phyloP scores from a whole-genome alignment of 495 filamentous ascomycete species.

The Pseudotulostoma volvatum region DNA sequence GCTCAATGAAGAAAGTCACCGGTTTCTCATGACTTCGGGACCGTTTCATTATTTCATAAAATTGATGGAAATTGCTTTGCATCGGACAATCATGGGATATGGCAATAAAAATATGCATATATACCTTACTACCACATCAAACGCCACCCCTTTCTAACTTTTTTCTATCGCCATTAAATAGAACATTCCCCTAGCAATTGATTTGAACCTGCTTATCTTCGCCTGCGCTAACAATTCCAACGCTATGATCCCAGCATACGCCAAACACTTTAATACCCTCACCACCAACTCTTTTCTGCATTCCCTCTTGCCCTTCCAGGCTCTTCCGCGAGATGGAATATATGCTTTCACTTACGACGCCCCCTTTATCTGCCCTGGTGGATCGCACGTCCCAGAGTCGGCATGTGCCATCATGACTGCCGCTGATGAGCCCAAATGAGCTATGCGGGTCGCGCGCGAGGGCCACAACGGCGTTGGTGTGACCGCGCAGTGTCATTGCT shows the following conservation, averaged over 20 bases:
- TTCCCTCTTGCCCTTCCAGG: conserved; percentile 33
- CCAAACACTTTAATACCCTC: conserved; percentile 83
- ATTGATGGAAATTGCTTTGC: too few species aligned
- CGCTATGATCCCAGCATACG: conserved; percentile 65
- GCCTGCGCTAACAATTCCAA: conserved; percentile 81
- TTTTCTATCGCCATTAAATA: conserved; percentile 1
- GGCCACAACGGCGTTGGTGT: conserved; percentile 65
- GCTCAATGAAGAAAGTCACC: too few species aligned
- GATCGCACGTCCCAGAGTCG: conserved; percentile 83
- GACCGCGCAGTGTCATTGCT: conserved; percentile 77
- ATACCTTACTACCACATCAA: background rate
- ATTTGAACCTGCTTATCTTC: conserved; percentile 91
- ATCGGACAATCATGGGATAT: too few species aligned
- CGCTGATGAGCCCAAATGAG: conserved; percentile 65
- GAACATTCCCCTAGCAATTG: conserved; percentile 42
- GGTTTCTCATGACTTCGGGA: too few species aligned
- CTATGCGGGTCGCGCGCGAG: conserved; percentile 56
- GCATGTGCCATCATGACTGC: conserved; percentile 76
- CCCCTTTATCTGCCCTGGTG: conserved; percentile 46
- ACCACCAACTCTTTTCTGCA: conserved; percentile 38
- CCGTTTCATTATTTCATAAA: too few species aligned
- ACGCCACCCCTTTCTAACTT: background rate
- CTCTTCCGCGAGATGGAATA: conserved; percentile 67
- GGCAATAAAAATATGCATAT: too few species aligned
- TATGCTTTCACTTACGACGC: conserved; percentile 59